Evolutionary conservation across 2,329 filamentous ascomycete species (phyloP).

Genomic region (Lachnellula suecica): DNA sequence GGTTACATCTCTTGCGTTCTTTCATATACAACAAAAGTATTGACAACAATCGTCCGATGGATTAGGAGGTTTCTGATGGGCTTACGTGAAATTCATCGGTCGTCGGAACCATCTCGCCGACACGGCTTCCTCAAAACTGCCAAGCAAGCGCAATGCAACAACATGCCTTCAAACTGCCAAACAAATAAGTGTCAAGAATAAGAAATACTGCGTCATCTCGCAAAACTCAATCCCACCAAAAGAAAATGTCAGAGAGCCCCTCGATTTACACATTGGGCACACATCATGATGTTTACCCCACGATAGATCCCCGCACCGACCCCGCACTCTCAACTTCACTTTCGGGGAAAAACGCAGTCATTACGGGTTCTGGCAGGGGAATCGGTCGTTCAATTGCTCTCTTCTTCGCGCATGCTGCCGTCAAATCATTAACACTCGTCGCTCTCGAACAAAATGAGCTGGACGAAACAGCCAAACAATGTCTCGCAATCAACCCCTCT

Average conservation of each 20-base stretch:
- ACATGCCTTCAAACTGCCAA: no score
- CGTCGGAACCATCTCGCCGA: no score
- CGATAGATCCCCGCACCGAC: constrained; percentile 2
- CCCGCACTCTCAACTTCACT: background rate
- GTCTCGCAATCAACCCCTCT: background rate
- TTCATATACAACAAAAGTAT: no score
- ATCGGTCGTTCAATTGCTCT: constrained; percentile 14
- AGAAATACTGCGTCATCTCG: no score
- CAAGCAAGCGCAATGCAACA: no score
- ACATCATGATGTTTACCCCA: background rate
- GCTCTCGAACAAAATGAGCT: constrained; percentile 1
- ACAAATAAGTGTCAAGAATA: no score
- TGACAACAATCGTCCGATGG: no score
- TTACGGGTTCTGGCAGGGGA: constrained; percentile 4
- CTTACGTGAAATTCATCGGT: no score
- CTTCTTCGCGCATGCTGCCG: constrained; percentile 14
- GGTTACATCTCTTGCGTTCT: no score
- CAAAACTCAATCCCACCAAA: background rate
- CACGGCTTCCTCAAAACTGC: no score
- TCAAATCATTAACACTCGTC: constrained; percentile 2
- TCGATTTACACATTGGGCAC: background rate
- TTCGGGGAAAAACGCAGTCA: constrained; percentile 1
- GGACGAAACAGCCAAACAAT: background rate
- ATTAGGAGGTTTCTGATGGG: no score
- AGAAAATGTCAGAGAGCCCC: background rate